These are phyloP conservation scores for Phytophthora syringae DNA, from an alignment of 352 stramenopile genomes.

Conservation along the genomic window DNA sequence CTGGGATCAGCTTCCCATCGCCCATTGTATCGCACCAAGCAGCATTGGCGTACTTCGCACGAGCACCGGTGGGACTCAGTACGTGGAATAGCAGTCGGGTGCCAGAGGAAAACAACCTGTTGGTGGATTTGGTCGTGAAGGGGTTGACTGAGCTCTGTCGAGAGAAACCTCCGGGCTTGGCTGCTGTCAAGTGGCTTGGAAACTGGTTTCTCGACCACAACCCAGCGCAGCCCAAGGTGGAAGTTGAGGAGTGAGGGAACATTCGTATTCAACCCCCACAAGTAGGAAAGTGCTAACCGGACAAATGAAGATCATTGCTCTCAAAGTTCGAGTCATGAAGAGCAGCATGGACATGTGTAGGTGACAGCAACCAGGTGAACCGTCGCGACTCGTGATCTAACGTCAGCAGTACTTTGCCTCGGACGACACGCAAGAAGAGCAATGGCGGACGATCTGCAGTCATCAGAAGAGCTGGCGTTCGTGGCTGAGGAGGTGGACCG, in stretches of 20 bases:
- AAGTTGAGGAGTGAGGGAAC: conserved; percentile 45
- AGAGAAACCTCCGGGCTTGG: conserved; percentile 71
- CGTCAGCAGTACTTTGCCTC: not conserved
- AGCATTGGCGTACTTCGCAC: conserved; percentile 69
- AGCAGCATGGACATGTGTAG: too few relatives aligned
- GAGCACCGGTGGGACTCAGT: conserved; percentile 53
- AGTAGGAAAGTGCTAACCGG: not conserved
- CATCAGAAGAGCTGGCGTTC: conserved; percentile 90
- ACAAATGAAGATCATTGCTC: not conserved
- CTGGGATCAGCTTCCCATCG: conserved; percentile 57
- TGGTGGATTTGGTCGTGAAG: conserved; percentile 75
- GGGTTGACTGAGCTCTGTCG: conserved; percentile 84
- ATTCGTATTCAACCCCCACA: too few relatives aligned
- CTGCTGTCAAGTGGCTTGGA: conserved; percentile 86
- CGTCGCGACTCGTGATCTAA: conserved; percentile 37
- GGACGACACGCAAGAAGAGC: not conserved
- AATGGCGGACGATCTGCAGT: conserved; percentile 89
- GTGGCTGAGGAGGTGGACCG: conserved; percentile 92
- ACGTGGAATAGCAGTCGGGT: conserved; percentile 53
- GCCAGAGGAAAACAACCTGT: conserved; percentile 42
- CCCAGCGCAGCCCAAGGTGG: conserved; percentile 80
- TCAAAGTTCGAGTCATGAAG: too few relatives aligned
- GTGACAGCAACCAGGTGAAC: conserved; percentile 16
- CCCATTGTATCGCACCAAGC: conserved; percentile 64
- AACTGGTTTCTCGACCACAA: conserved; percentile 89